Conservation (phyloP, 305 asterid genomes). For the Coffea humblotiana region DNA sequence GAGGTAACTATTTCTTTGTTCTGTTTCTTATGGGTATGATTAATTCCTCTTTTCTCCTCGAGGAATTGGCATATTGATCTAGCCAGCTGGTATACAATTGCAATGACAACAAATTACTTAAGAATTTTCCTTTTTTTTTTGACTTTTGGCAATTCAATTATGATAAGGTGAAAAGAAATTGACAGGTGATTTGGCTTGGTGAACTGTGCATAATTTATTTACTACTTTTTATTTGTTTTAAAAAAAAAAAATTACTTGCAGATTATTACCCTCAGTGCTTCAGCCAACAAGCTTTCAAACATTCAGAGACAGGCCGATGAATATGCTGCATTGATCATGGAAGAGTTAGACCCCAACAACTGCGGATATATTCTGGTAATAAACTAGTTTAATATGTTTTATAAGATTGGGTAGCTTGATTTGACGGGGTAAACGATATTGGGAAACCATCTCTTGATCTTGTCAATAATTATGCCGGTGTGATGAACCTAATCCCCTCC, state of each 20-base stretch:
- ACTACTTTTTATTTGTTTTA: no score
- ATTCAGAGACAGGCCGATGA: conserved; percentile 95
- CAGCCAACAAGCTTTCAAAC: conserved; percentile 89
- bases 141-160: neutral
- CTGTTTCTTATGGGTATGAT: neutral
- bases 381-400: neutral
- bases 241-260: conserved; percentile 22
- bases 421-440: no score
- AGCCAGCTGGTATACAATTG: neutral
- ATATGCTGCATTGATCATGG: conserved; percentile 94
- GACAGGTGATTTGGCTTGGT: neutral
- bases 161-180: neutral
- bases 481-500: no score
- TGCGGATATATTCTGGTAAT: conserved; percentile 82
- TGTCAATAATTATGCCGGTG: no score
- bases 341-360: conserved; percentile 81
- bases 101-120: neutral
- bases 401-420: no score
- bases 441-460: no score
- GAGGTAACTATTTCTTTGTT: conserved; percentile 46
- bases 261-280: conserved; percentile 89
- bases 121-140: neutral
- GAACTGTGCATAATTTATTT: no score
- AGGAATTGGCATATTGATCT: neutral
- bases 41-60: neutral